Evolutionary conservation across 129 eudicot species (phyloP).

Genomic region (Saussurea involucrata): DNA sequence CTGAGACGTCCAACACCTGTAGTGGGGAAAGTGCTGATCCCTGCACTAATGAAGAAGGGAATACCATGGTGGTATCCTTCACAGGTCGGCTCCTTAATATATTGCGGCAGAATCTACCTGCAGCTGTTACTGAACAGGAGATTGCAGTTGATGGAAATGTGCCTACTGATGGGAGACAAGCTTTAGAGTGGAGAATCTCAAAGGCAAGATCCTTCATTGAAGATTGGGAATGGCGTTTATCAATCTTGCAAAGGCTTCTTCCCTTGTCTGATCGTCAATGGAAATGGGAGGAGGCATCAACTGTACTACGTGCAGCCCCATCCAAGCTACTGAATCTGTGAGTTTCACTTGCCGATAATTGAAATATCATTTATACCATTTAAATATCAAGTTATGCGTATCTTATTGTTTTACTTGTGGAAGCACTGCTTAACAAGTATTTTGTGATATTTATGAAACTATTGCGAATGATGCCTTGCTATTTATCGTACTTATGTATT

Average conservation of each 20-base stretch:
- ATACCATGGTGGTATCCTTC: conserved; percentile 70
- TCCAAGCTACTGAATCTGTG: conserved; percentile 92
- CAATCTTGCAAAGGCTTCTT: conserved; percentile 81
- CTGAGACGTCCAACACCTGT: conserved; percentile 20
- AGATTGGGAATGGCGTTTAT: conserved; percentile 99
- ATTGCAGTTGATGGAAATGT: conserved; percentile 36
- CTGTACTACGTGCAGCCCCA: conserved; percentile 97
- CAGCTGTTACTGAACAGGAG: conserved; percentile 52
- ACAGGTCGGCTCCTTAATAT: conserved; percentile 62
- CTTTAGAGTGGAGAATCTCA: conserved; percentile 85
- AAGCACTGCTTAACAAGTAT: not conserved
- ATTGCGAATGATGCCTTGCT: not conserved
- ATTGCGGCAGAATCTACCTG: conserved; percentile 69
- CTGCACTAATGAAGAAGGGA: conserved; percentile 55
- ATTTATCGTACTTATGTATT: not conserved
- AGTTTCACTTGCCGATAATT: conserved; percentile 27
- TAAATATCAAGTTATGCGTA: not conserved
- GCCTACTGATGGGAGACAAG: conserved; percentile 59
- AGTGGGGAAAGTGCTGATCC: conserved; percentile 37
- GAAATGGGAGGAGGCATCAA: conserved; percentile 96
- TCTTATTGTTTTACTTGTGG: not conserved
- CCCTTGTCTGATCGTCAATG: conserved; percentile 94
- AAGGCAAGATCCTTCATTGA: conserved; percentile 76
- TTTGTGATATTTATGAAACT: not conserved
- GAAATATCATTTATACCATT: conserved; percentile 2